phyloP scores from a whole-genome alignment of 345 rosid species.

The Nephelium lappaceum region DNA sequence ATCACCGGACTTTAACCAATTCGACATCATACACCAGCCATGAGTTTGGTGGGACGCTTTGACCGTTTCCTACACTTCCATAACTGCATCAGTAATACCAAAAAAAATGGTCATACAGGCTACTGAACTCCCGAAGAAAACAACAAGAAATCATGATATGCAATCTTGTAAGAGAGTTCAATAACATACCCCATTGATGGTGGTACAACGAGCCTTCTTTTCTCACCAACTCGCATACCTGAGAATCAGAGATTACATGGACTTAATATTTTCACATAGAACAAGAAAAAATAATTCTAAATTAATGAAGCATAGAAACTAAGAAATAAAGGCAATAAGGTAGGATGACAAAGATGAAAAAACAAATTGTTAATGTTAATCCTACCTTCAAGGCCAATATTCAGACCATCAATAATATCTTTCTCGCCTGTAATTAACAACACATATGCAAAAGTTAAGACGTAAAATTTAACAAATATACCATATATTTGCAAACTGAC shows the following conservation, averaged over 20 bases:
- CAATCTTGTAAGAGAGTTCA: not conserved
- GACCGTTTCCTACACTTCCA: slow-evolving; percentile 41
- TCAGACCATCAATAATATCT: slow-evolving; percentile 47
- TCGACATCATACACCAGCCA: slow-evolving; percentile 80
- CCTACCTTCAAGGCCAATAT: slow-evolving; percentile 60
- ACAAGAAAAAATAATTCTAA: not conserved
- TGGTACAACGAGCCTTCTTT: slow-evolving; percentile 73
- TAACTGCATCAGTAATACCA: slow-evolving; percentile 41
- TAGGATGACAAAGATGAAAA: no score
- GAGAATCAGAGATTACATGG: slow-evolving; percentile 8
- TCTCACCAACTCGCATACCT: slow-evolving; percentile 92
- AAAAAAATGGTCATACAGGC: not conserved
- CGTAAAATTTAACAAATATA: not conserved
- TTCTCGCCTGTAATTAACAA: slow-evolving; percentile 37
- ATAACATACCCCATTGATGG: slow-evolving; percentile 75
- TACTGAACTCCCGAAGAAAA: not conserved
- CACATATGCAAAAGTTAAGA: slow-evolving; percentile 1
- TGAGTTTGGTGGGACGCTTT: slow-evolving; percentile 65
- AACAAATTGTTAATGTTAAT: slow-evolving; percentile 23
- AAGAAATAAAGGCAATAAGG: not conserved
- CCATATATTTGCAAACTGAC: not conserved
- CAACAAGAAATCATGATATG: not conserved
- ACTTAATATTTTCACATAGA: not conserved
- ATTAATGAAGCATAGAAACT: not conserved
- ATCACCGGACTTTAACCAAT: slow-evolving; percentile 54